These are phyloP conservation scores for Tubosaeta brunneosetosa DNA, from an alignment of 768 basidiomycete species.

Conservation along the genomic window DNA sequence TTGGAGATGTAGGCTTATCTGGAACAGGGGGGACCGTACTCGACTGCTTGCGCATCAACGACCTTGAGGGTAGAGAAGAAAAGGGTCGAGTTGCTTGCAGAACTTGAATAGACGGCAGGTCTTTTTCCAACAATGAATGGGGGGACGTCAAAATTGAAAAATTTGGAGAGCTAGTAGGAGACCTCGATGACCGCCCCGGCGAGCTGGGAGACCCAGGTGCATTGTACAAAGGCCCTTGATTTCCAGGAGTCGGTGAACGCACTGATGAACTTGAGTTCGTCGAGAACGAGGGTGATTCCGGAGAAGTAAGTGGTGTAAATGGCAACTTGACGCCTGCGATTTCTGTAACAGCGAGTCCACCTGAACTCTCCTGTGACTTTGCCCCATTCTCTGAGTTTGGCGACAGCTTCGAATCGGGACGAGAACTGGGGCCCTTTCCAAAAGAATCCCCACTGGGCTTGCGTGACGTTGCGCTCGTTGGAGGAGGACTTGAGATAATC, in stretches of 20 bases:
- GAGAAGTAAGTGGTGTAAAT: slow-evolving; percentile 28
- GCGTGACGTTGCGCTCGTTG: slow-evolving; percentile 20
- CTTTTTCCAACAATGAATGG: slow-evolving; percentile 30
- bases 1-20: slow-evolving; percentile 16
- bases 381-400: slow-evolving; percentile 21
- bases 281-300: slow-evolving; percentile 31
- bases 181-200: slow-evolving; percentile 15
- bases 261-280: slow-evolving; percentile 25
- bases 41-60: slow-evolving; percentile 10
- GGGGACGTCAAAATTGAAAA: slow-evolving; percentile 37
- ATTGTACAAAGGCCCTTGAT: slow-evolving; percentile 13
- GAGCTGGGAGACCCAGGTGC: slow-evolving; percentile 14
- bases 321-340: slow-evolving; percentile 30
- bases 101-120: slow-evolving; percentile 31
- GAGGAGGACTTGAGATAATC: slow-evolving; percentile 25
- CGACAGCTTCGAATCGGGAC: slow-evolving; percentile 39
- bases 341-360: slow-evolving; percentile 15
- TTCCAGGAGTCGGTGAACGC: slow-evolving; percentile 14
- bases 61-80: slow-evolving; percentile 9
- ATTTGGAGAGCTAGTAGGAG: slow-evolving; percentile 22
- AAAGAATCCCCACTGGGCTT: slow-evolving; percentile 36
- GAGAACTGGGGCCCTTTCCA: slow-evolving; percentile 25
- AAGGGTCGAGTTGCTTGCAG: slow-evolving; percentile 18
- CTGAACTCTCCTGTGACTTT: slow-evolving; percentile 20
- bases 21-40: slow-evolving; percentile 27